Base-by-base conservation (phyloP, 176 grass and related monocot species). In the Bolboschoenus planiculmis region DNA sequence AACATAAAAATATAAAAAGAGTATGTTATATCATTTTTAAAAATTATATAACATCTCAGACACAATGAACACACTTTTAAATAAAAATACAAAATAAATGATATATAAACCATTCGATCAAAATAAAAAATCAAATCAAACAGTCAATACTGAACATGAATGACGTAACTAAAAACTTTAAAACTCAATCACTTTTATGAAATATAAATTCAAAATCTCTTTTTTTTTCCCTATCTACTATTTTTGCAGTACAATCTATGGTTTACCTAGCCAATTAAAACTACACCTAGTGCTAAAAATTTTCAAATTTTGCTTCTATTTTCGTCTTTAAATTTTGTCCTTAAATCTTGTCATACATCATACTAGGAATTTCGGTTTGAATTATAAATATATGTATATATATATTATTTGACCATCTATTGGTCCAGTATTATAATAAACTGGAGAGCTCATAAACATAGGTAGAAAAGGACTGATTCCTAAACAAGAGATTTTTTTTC, bases 401-500 rank as follows among this genome's bases (percentile, higher is more conserved):
- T 29, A 30, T 31, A 63, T 21, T n/a, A n/a, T n/a, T n/a, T n/a
- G 4, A 63, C 3, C 10, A 26, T 10, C 13, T 33, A 18, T 30
- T 78, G 47, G 50, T 80, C 77, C 33, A 29, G 51, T 42, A 42
- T 36, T 21, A 42, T 7, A 8, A 81, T 21, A 27, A 4, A 46
- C 48, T 29, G 78, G 56, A 81, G 56, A 81, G 0, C 1, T 62
- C 35, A 14, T 56, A 10, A 10, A 80, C 35, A 44, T 42, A 21
- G 20, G 39, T 74, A 29, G 23, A 11, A 74, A 73, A 82, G 2
- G 58, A 82, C 79, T 46, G 37, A 64, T 64, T 65, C 79, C 79
- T 65, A 65, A 82, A 82, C 57, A 65, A 62, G 24, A 64, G 29
- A 46, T 62, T 40, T 80, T 79, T 78, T 31, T 26, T 62, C 26